These are phyloP conservation scores for Penicillium paxilli DNA, from an alignment of 495 filamentous ascomycete species.

Conservation along the genomic window DNA sequence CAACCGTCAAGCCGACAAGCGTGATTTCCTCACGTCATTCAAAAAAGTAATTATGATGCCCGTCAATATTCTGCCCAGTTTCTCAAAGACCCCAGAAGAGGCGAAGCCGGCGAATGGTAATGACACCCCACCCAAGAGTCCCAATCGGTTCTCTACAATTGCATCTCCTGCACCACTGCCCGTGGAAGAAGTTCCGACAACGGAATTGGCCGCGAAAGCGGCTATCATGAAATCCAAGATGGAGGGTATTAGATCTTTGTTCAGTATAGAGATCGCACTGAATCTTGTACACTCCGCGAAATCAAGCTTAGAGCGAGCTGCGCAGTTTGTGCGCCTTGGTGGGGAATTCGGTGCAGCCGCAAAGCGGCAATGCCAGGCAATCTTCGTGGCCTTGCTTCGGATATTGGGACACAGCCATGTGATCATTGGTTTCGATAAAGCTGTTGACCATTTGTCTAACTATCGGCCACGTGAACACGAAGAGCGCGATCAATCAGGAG, in stretches of 20 bases:
- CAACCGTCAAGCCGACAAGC: constrained; percentile 91
- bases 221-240: constrained; percentile 93
- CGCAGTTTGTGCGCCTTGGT: constrained; percentile 75
- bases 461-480: constrained; percentile 89
- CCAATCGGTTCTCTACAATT: constrained; percentile 54
- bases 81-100: constrained; percentile 49
- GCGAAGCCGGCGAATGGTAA: constrained; percentile 31
- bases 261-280: constrained; percentile 94
- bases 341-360: constrained; percentile 80
- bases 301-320: constrained; percentile 79
- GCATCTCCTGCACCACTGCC: constrained; percentile 47
- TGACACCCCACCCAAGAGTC: constrained; percentile 42
- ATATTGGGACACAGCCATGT: constrained; percentile 87
- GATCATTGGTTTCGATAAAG: constrained; percentile 86
- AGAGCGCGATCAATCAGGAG: constrained; percentile 67
- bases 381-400: constrained; percentile 82
- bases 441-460: constrained; percentile 83
- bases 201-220: constrained; percentile 92
- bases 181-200: constrained; percentile 70
- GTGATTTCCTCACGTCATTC: constrained; percentile 93
- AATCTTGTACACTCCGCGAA: constrained; percentile 90
- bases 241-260: constrained; percentile 89
- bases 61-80: constrained; percentile 79
- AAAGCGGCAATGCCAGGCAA: constrained; percentile 84
- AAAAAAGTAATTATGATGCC: constrained; percentile 99